Base-by-base conservation (phyloP, 192 early-diverging fungal genomes). In the Coemansia reversa region DNA sequence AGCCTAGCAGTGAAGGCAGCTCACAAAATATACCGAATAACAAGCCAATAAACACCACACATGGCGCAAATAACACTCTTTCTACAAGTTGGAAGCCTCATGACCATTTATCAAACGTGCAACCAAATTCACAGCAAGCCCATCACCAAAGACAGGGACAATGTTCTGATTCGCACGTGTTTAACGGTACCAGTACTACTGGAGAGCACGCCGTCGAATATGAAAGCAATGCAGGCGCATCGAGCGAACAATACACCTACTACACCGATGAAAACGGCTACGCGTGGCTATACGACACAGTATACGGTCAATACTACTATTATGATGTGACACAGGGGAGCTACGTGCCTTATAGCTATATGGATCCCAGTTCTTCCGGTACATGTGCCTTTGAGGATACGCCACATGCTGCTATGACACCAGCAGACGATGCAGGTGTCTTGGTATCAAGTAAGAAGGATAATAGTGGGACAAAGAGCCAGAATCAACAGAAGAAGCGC, bases 401-500 rank as follows among this genome's bases (percentile, higher is more conserved):
- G 27, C 22, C 39, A 19, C 23, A 28, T 16, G 50, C 1, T 8
- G 35, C 12, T 4, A 24, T 23, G 35, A 11, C 9, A 39, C 9
- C 9, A 39, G 5, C 35, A 39, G 35, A 39, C 35, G 9, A 6
- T 6, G 35, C 35, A 39, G 8, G 35, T 39, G 19, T 51, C 20
- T 32, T 14, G 8, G 35, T 18, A 8, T 27, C 50, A 1, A 29
- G 32, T 1, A 45, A 55, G 2, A 53, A 30, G 20, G 32, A 19
- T 14, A 23, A 18, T 42, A 47, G 23, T 27, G 53, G 25, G 22
- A 57, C 65, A 23, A 79, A 74, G 42, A 63, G 75, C 25, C 70
- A 70, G 14, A 68, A 69, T 27, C 83, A 83, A 59, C 82, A 53
- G 25, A 90, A 90, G 69, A 84, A 86, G 52, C 88, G 86, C 45